Evolutionary conservation across 345 rosid genomes (phyloP), one percentile per base, ranked within the genome.

Genomic region (Sapria himalayana): DNA sequence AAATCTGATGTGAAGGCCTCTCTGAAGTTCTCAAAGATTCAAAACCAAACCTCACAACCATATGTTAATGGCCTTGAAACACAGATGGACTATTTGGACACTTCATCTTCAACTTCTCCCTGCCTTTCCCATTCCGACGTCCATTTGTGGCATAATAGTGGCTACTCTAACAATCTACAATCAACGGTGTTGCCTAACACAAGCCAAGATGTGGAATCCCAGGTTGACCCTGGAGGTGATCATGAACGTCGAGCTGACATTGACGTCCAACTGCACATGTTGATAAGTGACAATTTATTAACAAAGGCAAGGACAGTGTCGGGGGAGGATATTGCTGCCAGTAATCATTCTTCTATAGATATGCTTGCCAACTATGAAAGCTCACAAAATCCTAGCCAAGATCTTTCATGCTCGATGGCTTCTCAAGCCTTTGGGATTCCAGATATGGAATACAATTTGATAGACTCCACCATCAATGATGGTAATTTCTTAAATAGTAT

Each of bases 41-140:
- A 70, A 36, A 69, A 55, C 45, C 73, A 51, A 34, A 22, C 62
- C 37, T 57, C 67, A 2, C 74, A 64, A 29, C 18, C 58, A 22
- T 69, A 56, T 54, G 39, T 57, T 19, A 70, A 65, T 52, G 69
- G 68, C 35, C 51, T 50, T 37, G 40, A 55, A 38, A 38, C 64
- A 18, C 81, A 61, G 41, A 37, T 57, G 4, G 81, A 75, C 49
- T 70, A 61, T 48, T 59, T 79, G 64, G 92, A 79, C 44, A 64
- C 78, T 7, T 79, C 85, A 38, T 79, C 92, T 36, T 72, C 92
- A 12, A 71, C 74, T 14, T 75, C 85, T 31, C 61, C 61, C 33
- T 67, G 78, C 55, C 52, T 65, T 41, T 66, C 84, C 35, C 84
- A 67, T 45, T 68, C 56, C 33, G 84, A 78, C 45, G 46, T 51